Base-by-base conservation (phyloP, 2,329 filamentous ascomycete species). In the Botrytis elliptica region DNA sequence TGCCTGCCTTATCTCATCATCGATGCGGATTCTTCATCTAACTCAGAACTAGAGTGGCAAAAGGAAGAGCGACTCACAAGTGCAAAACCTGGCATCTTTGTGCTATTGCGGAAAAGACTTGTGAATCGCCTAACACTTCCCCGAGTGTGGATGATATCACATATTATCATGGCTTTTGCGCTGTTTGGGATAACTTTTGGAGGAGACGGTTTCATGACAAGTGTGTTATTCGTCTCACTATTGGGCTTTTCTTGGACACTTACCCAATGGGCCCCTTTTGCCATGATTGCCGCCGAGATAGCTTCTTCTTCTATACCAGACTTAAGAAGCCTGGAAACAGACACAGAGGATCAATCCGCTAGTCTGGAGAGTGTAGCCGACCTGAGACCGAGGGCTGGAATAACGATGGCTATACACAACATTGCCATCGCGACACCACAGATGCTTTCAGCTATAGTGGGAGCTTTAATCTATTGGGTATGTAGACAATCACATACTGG, bases 321-420 rank as follows among this genome's bases (percentile, higher is more conserved):
- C 20, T 40, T 40, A 9, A 42, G 16, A 38, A 25, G 38, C 22
- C 22, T 40, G 12, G 60, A 63, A 63, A 40, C 22, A 25, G 60
- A 42, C 20, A 63, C 33, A n/a, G 60, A 63, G 12, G 36, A n/a
- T 42, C 36, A 42, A 63, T 63, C 22, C 25, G 60, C 22, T 40
- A 63, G 36, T 25, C 4, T 14, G 16, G 36, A n/a, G 5, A n/a
- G 36, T 63, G 36, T 14, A 63, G 20, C 12, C 5, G 36, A 63
- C 36, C 60, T 63, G 36, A 63, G 38, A 16, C 60, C 36, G 22
- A 63, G 60, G 16, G 60, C 60, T 10, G 60, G 60, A 22, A 63
- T 63, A 63, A 63, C 60, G 60, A 63, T 63, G 60, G 60, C 60
- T 42, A 63, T 63, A 63, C 60, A 63, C 60, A 63, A 63, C 25